Base-by-base conservation (phyloP, 2,329 filamentous ascomycete species). In the Nemania bipapillata region DNA sequence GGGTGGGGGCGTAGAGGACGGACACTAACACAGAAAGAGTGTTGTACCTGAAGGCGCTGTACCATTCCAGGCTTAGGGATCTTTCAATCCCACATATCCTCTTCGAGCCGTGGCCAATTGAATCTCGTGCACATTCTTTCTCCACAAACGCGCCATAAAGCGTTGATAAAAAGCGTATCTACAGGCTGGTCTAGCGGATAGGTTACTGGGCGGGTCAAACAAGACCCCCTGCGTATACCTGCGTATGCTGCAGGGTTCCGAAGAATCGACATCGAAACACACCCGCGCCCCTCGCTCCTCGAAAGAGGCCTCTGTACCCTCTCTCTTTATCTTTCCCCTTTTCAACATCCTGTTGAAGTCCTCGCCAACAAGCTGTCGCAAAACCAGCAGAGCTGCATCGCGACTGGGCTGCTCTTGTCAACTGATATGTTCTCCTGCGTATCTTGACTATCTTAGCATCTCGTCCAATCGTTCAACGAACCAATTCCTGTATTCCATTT, bases 381-480 rank as follows among this genome's bases (percentile, higher is more conserved):
- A 55, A 60, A 49, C 60, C 60, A 58, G 59, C 56, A 56, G 52
- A 57, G 58, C 55, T 70, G 63, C 67, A 56, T 28, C 50, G 55
- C 67, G 50, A 63, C 53, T 52, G 67, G 67, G 66, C 66, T 64
- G 62, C 65, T 37, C 26, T 58, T n/a, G 47, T 57, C 57, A 63
- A 45, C 52, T 24, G 26, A 61, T 62, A 52, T 49, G n/a, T 62
- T 52, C 30, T 47, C 15, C 30, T 58, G 47, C 30, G 24, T 40
- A 20, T 35, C 20, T 57, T 50, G 35, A 35, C 32, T 60, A 37
- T 17, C 63, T 50, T 32, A 63, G 69, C 70, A 52, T 40, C 61
- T 70, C 69, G 69, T 71, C 65, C 70, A 66, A 20, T 71, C 69
- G 30, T 71, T 72, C 32, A 45, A 37, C 54, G 42, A 28, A 37